Evolutionary conservation across 257 asterid genomes (phyloP), one percentile per base, ranked within the genome.

Genomic region (Nicotiana paniculata): DNA sequence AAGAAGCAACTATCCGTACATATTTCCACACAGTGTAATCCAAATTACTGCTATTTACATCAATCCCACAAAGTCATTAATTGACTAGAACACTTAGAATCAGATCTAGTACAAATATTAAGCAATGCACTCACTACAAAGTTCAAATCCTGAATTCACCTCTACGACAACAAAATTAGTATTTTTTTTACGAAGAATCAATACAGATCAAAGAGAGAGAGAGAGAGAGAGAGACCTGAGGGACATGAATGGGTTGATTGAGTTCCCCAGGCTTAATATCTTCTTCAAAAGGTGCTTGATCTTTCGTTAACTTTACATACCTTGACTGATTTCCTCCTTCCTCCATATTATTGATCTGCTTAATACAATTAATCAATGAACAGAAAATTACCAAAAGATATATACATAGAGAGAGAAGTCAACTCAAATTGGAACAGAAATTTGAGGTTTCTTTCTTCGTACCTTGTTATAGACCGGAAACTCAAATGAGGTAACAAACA

Each of bases 181-280:
- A 13, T 1, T 13, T 13, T 3, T 13, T 13, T 4, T 13, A 53
- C 0, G 3, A 13, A 53, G 58, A 72, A 46, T 46, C 3, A 28
- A 75, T 24, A 75, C 63, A 51, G 80, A 75, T 51, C 63, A 51
- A 39, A 28, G 30, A 28, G 30, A 32, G 35, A 32, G 35, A 32
- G 35, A 72, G n/a, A 48, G 11, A 62, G 39, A 32, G 77, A 72
- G 46, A 74, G 4, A 89, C 92, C 90, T 94, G 98, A 86, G 97
- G 97, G 58, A 96, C 98, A 83, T 96, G 93, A 77, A 96, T 90
- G 17, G 99, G 99, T 85, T 91, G 97, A 90, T 96, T 96, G 62
- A 96, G 98, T 89, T 96, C 98, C 21, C 99, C 98, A 46, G 99
- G 98, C 57, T 86, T 89, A 82, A 96, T 94, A 37, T 96, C 97